phyloP scores from a whole-genome alignment of 768 basidiomycete species.

The Pisolithus orientalis region DNA sequence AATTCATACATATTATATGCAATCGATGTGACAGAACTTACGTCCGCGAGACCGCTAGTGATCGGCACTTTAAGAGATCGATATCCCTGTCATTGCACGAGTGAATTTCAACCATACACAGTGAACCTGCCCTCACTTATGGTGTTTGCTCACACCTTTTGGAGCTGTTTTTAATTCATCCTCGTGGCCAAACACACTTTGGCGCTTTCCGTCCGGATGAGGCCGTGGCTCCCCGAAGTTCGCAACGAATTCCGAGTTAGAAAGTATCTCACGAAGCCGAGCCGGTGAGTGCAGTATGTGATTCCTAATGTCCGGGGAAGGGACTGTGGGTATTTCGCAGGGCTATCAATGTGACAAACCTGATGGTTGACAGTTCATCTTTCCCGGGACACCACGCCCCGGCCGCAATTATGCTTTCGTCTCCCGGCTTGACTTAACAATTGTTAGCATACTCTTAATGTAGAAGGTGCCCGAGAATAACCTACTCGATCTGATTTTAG shows the following conservation, averaged over 20 bases:
- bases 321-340: not conserved
- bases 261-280: conserved; percentile 63
- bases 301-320: conserved; percentile 29
- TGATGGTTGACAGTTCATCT: conserved; percentile 71
- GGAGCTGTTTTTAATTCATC: conserved; percentile 89
- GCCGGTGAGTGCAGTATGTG: conserved; percentile 58
- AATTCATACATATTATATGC: conserved; percentile 9
- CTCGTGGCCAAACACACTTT: conserved; percentile 81
- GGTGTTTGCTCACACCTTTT: conserved; percentile 81
- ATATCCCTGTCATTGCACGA: conserved; percentile 57
- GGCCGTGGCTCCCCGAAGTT: conserved; percentile 70
- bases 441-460: not conserved
- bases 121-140: conserved; percentile 42
- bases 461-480: not conserved
- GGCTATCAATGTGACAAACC: conserved; percentile 33
- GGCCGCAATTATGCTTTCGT: conserved; percentile 67
- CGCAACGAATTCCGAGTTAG: conserved; percentile 61
- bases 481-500: conserved; percentile 16
- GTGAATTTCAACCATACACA: not conserved
- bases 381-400: conserved; percentile 77
- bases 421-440: conserved; percentile 54
- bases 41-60: conserved; percentile 63
- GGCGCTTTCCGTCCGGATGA: conserved; percentile 52
- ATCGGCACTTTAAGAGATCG: conserved; percentile 81
- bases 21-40: conserved; percentile 24